phyloP scores from a whole-genome alignment of 495 filamentous ascomycete genomes.

The Annulohypoxylon stygium region DNA sequence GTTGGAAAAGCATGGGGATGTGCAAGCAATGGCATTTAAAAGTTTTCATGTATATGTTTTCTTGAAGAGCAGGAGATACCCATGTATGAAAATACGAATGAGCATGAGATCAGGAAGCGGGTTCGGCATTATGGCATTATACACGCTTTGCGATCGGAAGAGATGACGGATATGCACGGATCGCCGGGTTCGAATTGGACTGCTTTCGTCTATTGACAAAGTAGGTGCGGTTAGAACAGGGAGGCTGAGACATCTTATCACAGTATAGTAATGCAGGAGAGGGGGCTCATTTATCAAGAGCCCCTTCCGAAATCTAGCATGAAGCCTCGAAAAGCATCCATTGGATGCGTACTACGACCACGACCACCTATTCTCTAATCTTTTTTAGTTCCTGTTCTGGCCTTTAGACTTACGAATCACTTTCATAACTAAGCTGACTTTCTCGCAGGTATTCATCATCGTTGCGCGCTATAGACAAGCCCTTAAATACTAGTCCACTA shows the following conservation, averaged over 20 bases:
- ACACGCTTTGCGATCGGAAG: conserved; percentile 3
- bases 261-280: conserved; percentile 50
- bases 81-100: conserved; percentile 17
- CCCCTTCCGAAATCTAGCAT: conserved; percentile 42
- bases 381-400: neutral
- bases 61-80: conserved; percentile 39
- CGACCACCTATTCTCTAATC: conserved; percentile 8
- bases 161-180: conserved; percentile 16
- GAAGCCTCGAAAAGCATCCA: conserved; percentile 37
- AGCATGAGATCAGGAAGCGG: conserved; percentile 7
- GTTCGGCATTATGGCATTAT: conserved; percentile 12
- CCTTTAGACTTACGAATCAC: conserved; percentile 10
- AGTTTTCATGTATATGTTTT: conserved; percentile 33
- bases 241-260: conserved; percentile 26
- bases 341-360: conserved; percentile 31
- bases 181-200: conserved; percentile 11
- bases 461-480: neutral
- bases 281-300: conserved; percentile 30
- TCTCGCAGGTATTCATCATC: conserved; percentile 13
- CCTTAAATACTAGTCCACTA: neutral
- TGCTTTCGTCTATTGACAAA: neutral
- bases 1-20: conserved; percentile 74
- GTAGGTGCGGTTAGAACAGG: conserved; percentile 5
- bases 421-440: conserved; percentile 27
- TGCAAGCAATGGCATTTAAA: conserved; percentile 68